Evolutionary conservation across 768 basidiomycete species (phyloP), one percentile per base, ranked within the genome.

Genomic region (Coprinopsis sp.): DNA sequence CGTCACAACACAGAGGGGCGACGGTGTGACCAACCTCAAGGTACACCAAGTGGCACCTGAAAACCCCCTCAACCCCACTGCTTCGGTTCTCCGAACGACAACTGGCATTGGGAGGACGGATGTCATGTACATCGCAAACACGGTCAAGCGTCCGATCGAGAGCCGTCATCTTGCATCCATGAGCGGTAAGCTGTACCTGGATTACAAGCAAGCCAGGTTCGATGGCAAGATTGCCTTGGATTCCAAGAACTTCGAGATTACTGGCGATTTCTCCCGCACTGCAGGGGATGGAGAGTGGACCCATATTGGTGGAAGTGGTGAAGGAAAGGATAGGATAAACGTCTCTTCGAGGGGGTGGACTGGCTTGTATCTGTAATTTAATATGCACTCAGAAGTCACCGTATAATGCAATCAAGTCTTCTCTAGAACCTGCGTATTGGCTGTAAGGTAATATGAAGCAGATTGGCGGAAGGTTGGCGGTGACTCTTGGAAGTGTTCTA

Each of bases 101-200:
- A 78, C 76, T 10, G 80, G 79, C 31, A 64, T 67, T n/a, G 78
- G 79, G 3, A 69, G 74, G 37, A 71, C 76, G 8, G 76, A 79
- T 56, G 57, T 82, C 27, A 67, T 66, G 51, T 78, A 72, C 53
- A 58, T 73, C 46, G 55, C 58, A 37, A 59, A 71, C 51, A 62
- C 60, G 8, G 57, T 53, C 50, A 71, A 74, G 54, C 69, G 79
- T 7, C 73, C 70, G 10, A 78, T 83, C 52, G 55, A 64, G 33
- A 73, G 63, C 51, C 58, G 54, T 16, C 81, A 82, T 54, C 61
- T 67, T 38, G 76, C 77, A 4, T 66, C 74, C 13, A 62, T 64
- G 52, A 76, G 73, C 49, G 79, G 70, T 5, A 76, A 81, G 44
- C 58, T 81, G 58, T 76, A 79, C 61, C 61, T 84, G 38, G 78